Evolutionary conservation across 768 basidiomycete species (phyloP).

Genomic region (Naganishia vishniacii): DNA sequence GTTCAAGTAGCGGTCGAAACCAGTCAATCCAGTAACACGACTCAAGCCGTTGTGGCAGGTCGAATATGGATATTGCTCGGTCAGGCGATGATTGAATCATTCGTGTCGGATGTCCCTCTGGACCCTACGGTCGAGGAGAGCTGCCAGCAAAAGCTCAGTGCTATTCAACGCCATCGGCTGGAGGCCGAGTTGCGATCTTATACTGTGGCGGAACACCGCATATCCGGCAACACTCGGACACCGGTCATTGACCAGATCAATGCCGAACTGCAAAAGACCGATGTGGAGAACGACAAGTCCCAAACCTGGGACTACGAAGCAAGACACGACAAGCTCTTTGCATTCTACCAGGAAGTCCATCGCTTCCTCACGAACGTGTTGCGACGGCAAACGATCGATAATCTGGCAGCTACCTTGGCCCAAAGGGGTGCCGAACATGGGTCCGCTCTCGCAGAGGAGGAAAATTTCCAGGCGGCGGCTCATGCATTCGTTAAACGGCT

Average conservation of each 20-base stretch:
- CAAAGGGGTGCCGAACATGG: slow-evolving; percentile 14
- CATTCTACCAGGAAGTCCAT: slow-evolving; percentile 54
- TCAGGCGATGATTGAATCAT: slow-evolving; percentile 59
- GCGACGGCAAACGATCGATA: slow-evolving; percentile 55
- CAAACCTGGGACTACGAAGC: slow-evolving; percentile 2
- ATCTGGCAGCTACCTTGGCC: slow-evolving; percentile 50
- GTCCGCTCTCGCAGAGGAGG: slow-evolving; percentile 55
- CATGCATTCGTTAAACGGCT: slow-evolving; percentile 71
- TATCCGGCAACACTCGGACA: slow-evolving; percentile 59
- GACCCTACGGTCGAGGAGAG: slow-evolving; percentile 71
- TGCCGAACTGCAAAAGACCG: slow-evolving; percentile 1
- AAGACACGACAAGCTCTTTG: slow-evolving; percentile 35
- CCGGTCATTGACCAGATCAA: slow-evolving; percentile 54
- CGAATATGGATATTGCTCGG: slow-evolving; percentile 1
- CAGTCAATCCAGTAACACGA: neutral
- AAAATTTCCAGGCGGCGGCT: slow-evolving; percentile 71
- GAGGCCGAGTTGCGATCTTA: slow-evolving; percentile 57
- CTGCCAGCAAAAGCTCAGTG: slow-evolving; percentile 35
- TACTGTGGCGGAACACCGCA: slow-evolving; percentile 55
- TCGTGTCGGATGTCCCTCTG: slow-evolving; percentile 74
- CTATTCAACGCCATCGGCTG: slow-evolving; percentile 52
- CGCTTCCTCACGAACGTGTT: slow-evolving; percentile 65
- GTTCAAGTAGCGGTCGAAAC: neutral
- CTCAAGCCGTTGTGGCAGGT: neutral
- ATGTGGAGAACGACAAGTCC: neutral